Evolutionary conservation across 2,329 filamentous ascomycete species (phyloP), one percentile per base, ranked within the genome.

Genomic region (Ceratocystis alfenasii): DNA sequence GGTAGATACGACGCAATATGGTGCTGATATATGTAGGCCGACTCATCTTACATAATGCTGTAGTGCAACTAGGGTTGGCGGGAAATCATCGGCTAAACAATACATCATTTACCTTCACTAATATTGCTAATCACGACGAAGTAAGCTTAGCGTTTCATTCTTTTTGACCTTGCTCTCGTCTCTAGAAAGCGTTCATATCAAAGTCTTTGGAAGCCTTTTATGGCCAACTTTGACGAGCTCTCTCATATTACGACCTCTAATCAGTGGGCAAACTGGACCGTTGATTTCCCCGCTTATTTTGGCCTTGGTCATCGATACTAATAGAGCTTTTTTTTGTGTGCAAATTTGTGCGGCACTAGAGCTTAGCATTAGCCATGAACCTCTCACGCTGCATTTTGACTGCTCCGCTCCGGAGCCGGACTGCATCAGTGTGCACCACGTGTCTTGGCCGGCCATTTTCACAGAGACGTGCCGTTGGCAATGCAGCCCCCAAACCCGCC

Each of bases 381-480:
- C 25, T 25, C 17, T 17, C 25, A 36, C 53, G 28, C 25, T n/a
- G 53, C 53, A 30, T 33, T 59, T 7, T 59, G 6, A 59, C 25
- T 30, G 28, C 53, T 17, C 53, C 17, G 53, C 3, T 59, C 15
- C 25, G 28, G 28, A 59, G 53, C 53, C 53, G 25, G 53, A 59
- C 25, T n/a, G 25, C 25, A 7, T 33, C 15, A 17, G 28, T 59
- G 28, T 30, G 22, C 28, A 30, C 5, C 5, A 17, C 53, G 22
- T 59, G 53, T 10, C 25, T 30, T 30, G 33, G 65, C 46, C 63
- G 68, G 68, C 69, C 68, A 44, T 36, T 68, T 67, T 71, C 71
- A 70, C 67, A 72, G 71, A 59, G 25, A 30, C 53, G 53, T 78
- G 12, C 73, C 75, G 7, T 59, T 20, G 17, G 25, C 15, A 30